A percentile compares a stretch with the other conserved stretches of the same genome.
phyloP scores from a whole-genome alignment of 805 yeast genomes.

The Metschnikowia corniflorae region DNA sequence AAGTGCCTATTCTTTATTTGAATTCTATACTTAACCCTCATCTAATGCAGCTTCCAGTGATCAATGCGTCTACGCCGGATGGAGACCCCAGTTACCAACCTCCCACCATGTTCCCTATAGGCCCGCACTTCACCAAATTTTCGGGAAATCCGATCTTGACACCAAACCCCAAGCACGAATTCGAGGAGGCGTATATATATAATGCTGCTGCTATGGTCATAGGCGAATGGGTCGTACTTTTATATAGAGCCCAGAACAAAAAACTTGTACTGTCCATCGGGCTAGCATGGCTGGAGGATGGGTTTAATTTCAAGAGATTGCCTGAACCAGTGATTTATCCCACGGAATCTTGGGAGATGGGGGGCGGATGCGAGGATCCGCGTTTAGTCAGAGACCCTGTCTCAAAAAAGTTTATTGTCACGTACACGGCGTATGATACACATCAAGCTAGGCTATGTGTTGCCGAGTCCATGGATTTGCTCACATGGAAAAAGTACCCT shows the following conservation, averaged over 20 bases:
- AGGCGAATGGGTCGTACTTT: constrained; percentile 32
- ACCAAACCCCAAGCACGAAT: constrained; percentile 36
- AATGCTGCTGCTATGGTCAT: constrained; percentile 43
- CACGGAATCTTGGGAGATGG: constrained; percentile 37
- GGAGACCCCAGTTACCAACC: constrained; percentile 32
- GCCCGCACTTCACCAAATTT: constrained; percentile 35
- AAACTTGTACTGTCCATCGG: constrained; percentile 35
- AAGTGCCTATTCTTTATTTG: no score
- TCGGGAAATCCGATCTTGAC: constrained; percentile 34
- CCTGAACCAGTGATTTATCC: constrained; percentile 32
- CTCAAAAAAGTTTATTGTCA: constrained; percentile 33
- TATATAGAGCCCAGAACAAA: constrained; percentile 39
- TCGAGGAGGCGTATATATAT: constrained; percentile 38
- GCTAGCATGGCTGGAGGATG: constrained; percentile 41
- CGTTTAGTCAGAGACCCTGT: constrained; percentile 38
- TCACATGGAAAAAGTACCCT: constrained; percentile 37
- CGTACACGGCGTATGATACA: constrained; percentile 40
- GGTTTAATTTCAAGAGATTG: constrained; percentile 30
- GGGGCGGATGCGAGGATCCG: constrained; percentile 45
- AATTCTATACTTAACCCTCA: not conserved
- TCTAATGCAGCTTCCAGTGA: constrained; percentile 22
- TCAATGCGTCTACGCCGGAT: constrained; percentile 23
- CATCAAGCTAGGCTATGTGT: constrained; percentile 36
- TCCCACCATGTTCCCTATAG: constrained; percentile 38
- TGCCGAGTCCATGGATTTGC: constrained; percentile 35